Percentiles rank a stretch among this genome's conserved stretches.
Evolutionary conservation across 1,284 basidiomycete genomes (phyloP).

Genomic region (Cutaneotrichosporon dermatis): DNA sequence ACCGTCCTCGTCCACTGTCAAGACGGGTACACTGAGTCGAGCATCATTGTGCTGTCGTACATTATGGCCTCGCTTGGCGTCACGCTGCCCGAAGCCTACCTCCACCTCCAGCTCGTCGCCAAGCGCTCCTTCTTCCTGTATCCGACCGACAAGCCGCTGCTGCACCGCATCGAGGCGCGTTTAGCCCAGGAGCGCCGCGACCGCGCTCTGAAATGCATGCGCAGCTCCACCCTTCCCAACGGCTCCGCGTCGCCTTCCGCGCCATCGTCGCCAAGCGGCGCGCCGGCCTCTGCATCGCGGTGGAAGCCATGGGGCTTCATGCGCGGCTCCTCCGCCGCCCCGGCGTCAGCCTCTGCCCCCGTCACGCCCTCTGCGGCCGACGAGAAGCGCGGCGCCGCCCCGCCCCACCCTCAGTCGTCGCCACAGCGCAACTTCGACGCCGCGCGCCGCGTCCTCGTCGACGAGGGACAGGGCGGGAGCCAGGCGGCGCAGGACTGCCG

Average conservation of each 20-base stretch:
- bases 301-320: conserved; percentile 37
- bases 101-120: conserved; percentile 60
- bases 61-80: conserved; percentile 73
- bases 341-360: too few relatives aligned
- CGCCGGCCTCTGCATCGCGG: conserved; percentile 10
- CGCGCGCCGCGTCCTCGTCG: conserved; percentile 26
- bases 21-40: conserved; percentile 70
- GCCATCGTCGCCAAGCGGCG: conserved; percentile 11
- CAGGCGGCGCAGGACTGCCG: conserved; percentile 47
- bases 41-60: conserved; percentile 77
- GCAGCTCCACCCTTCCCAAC: not conserved
- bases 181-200: conserved; percentile 46
- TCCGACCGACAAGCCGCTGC: conserved; percentile 68
- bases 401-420: not conserved
- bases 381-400: too few relatives aligned
- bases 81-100: conserved; percentile 76
- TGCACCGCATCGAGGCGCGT: conserved; percentile 67
- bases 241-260: not conserved
- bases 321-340: not conserved
- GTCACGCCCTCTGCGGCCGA: too few relatives aligned
- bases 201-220: conserved; percentile 32
- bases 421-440: conserved; percentile 20
- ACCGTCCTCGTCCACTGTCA: conserved; percentile 49
- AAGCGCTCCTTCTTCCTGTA: conserved; percentile 84
- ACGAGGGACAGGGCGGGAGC: conserved; percentile 28